Base-by-base conservation (phyloP, 2,329 filamentous ascomycete genomes). In the Aspergillus fumigatus region DNA sequence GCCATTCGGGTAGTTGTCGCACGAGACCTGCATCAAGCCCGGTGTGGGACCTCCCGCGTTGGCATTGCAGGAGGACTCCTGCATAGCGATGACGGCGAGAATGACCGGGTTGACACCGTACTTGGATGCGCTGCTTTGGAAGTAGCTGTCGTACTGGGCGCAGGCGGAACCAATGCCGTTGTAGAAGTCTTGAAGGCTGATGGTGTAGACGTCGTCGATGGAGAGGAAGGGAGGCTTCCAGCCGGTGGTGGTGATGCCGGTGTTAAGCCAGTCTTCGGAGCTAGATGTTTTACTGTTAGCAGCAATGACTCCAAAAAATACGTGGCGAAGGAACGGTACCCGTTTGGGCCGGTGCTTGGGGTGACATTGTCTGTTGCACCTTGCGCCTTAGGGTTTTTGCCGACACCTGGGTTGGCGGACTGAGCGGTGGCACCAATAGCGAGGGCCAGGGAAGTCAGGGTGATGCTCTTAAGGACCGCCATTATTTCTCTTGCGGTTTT, bases 181-280 rank as follows among this genome's bases (percentile, higher is more conserved):
- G 47, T 64, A 65, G 47, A 61, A 65, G 19, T 60, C 54, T 21
- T 61, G 49, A 4, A 63, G 50, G 43, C 55, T 48, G 27, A 65
- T 56, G 51, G 58, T 62, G 49, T 61, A 52, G 40, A 65, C 40
- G 47, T 62, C 55, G 4, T 58, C 58, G 25, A 65, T 52, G 19
- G 56, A 55, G 19, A 75, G 66, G 61, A 62, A 70, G 1, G 73
- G 72, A 1, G 72, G 71, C 25, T 68, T 62, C 70, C 73, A 74
- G 43, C 72, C 71, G 25, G 1, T 17, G 32, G 5, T 17, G 6
- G 32, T 38, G 32, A 38, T 38, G 5, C 32, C 32, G 14, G 32
- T 38, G 32, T 38, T 38, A 6, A 38, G 32, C 32, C 32, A 38
- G 32, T 17, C 32, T 17, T 38, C 32, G 5, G 32, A 38, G 0